Conservation (phyloP, 2,329 filamentous ascomycete genomes). For the Didymosphaeria variabile region DNA sequence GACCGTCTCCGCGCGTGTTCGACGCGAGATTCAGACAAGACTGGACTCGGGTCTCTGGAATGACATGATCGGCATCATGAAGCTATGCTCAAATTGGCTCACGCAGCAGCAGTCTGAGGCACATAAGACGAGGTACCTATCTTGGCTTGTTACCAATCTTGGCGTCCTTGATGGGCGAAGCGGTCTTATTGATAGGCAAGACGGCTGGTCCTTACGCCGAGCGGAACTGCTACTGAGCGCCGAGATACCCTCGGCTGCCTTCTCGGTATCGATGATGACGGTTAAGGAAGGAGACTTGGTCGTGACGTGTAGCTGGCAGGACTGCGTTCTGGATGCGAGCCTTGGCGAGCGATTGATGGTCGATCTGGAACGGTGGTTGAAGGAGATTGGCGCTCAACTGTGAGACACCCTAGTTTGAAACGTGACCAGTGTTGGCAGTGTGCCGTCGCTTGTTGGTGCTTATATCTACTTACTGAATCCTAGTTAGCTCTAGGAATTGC, state of each 20-base stretch:
- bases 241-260: conserved; percentile 3
- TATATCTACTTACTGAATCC: too few relatives aligned
- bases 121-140: neutral
- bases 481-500: too few relatives aligned
- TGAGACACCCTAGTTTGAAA: too few relatives aligned
- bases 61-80: neutral
- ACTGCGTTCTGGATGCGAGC: neutral
- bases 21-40: conserved; percentile 1
- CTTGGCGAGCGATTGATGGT: neutral
- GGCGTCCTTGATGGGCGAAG: conserved; percentile 11
- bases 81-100: neutral
- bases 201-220: neutral
- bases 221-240: neutral
- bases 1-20: neutral
- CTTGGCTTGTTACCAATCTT: conserved; percentile 15
- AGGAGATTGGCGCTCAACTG: too few relatives aligned
- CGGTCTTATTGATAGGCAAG: neutral
- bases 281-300: neutral
- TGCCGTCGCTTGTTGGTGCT: too few relatives aligned
- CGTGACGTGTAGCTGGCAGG: conserved; percentile 4
- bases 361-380: neutral
- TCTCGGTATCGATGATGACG: neutral
- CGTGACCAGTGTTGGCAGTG: too few relatives aligned
- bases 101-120: conserved; percentile 2
- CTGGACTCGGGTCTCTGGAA: conserved; percentile 3